These are phyloP conservation scores for Hortiboletus campestris DNA, from an alignment of 768 basidiomycete genomes.

Conservation along the genomic window DNA sequence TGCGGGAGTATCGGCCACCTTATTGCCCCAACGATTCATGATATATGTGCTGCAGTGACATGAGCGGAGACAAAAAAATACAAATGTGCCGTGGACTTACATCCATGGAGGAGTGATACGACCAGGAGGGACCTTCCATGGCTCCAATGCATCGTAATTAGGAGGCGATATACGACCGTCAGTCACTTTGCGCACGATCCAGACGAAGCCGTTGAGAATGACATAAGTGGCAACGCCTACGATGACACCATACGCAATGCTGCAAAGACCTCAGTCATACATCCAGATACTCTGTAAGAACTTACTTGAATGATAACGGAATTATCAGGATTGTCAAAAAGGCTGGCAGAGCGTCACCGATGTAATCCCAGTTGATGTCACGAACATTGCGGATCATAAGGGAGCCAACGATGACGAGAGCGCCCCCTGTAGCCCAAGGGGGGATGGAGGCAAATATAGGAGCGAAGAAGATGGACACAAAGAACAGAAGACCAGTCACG, in stretches of 20 bases:
- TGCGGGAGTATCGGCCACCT: not conserved
- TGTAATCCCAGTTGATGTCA: conserved; percentile 88
- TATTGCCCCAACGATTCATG: conserved; percentile 9
- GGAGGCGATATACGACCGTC: conserved; percentile 63
- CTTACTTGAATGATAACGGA: conserved; percentile 74
- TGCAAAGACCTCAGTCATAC: conserved; percentile 28
- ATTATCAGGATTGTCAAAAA: conserved; percentile 82
- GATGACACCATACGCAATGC: conserved; percentile 89
- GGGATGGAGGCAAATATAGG: conserved; percentile 89
- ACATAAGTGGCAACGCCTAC: conserved; percentile 72
- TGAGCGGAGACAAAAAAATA: not conserved
- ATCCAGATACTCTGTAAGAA: not conserved
- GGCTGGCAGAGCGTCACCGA: conserved; percentile 84
- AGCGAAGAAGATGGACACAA: conserved; percentile 83
- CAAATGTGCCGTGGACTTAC: conserved; percentile 36
- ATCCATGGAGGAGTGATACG: conserved; percentile 68
- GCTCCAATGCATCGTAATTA: conserved; percentile 61
- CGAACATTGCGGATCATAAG: conserved; percentile 85
- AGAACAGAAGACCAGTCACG: conserved; percentile 70
- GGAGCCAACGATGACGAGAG: conserved; percentile 81
- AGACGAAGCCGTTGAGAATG: conserved; percentile 69
- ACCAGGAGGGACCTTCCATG: conserved; percentile 72
- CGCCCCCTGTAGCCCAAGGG: conserved; percentile 84
- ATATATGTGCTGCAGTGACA: conserved; percentile 25
- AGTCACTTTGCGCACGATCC: conserved; percentile 51